These are phyloP conservation scores for Rhizopogon sp. DNA, from an alignment of 768 basidiomycete species.

Conservation along the genomic window DNA sequence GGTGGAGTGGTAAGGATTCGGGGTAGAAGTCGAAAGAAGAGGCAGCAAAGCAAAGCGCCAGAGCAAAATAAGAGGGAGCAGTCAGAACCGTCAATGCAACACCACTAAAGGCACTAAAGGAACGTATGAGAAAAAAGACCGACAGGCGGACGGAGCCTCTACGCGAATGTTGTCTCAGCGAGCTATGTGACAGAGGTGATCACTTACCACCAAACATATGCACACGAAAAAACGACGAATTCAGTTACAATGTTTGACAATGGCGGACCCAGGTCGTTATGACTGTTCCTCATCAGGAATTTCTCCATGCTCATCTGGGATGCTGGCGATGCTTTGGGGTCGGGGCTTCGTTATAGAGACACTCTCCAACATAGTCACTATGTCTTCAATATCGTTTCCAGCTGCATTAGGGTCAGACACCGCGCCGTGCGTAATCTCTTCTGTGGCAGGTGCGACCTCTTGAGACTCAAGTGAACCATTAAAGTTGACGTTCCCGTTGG, in stretches of 20 bases:
- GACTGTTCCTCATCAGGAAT: conserved; percentile 44
- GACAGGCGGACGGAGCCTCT: conserved; percentile 10
- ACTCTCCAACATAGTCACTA: conserved; percentile 61
- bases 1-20: background rate
- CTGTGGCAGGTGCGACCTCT: conserved; percentile 2
- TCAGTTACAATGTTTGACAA: conserved; percentile 17
- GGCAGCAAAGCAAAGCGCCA: conserved; percentile 10
- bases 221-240: conserved; percentile 1
- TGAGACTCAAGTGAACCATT: conserved; percentile 8
- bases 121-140: conserved; percentile 26
- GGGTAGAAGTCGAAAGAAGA: background rate
- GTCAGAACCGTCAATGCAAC: conserved; percentile 1
- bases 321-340: conserved; percentile 39
- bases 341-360: conserved; percentile 31
- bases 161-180: background rate
- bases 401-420: background rate
- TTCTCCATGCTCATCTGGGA: conserved; percentile 52
- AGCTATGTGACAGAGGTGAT: conserved; percentile 16
- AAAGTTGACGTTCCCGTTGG: background rate
- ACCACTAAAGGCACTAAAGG: conserved; percentile 20
- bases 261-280: conserved; percentile 19
- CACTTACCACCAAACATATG: conserved; percentile 19
- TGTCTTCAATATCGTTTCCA: conserved; percentile 52
- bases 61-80: conserved; percentile 10
- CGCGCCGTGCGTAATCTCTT: background rate